phyloP scores from a whole-genome alignment of 257 asterid species.

The Solanum chmielewskii region DNA sequence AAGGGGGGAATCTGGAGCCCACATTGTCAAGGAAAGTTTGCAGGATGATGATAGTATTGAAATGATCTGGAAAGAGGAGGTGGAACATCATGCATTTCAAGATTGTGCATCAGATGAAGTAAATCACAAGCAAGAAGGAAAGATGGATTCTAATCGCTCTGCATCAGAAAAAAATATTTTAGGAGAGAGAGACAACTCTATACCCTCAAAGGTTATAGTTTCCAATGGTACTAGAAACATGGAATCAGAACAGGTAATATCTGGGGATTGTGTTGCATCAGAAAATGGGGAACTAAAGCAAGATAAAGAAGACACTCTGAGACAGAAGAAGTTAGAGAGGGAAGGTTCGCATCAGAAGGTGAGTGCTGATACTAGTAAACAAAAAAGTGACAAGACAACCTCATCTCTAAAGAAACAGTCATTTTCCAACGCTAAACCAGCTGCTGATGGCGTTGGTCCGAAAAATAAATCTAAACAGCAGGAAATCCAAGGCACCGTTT shows the following conservation, averaged over 20 bases:
- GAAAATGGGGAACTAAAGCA: constrained; percentile 36
- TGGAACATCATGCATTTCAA: constrained; percentile 66
- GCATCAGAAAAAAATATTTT: constrained; percentile 2
- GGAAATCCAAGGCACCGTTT: constrained; percentile 31
- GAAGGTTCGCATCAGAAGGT: constrained; percentile 37
- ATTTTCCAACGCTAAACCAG: constrained; percentile 29
- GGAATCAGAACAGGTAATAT: constrained; percentile 14
- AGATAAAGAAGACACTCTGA: constrained; percentile 23
- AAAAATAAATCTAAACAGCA: constrained; percentile 58
- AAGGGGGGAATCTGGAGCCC: constrained; percentile 48
- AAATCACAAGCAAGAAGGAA: constrained; percentile 23
- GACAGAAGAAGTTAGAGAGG: constrained; percentile 38
- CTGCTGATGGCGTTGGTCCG: constrained; percentile 36
- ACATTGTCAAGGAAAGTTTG: constrained; percentile 18
- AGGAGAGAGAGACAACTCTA: constrained; percentile 16
- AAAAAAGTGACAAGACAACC: constrained; percentile 48
- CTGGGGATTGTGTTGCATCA: constrained; percentile 14
- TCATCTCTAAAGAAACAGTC: constrained; percentile 38
- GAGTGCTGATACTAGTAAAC: constrained; percentile 36
- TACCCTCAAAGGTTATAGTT: constrained; percentile 11
- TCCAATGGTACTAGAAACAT: constrained; percentile 20
- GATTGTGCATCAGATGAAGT: constrained; percentile 78
- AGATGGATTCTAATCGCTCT: constrained; percentile 10
- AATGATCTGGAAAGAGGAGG: constrained; percentile 42
- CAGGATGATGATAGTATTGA: constrained; percentile 34